phyloP scores from a whole-genome alignment of 2,329 filamentous ascomycete species.

The Claviceps fusiformis region DNA sequence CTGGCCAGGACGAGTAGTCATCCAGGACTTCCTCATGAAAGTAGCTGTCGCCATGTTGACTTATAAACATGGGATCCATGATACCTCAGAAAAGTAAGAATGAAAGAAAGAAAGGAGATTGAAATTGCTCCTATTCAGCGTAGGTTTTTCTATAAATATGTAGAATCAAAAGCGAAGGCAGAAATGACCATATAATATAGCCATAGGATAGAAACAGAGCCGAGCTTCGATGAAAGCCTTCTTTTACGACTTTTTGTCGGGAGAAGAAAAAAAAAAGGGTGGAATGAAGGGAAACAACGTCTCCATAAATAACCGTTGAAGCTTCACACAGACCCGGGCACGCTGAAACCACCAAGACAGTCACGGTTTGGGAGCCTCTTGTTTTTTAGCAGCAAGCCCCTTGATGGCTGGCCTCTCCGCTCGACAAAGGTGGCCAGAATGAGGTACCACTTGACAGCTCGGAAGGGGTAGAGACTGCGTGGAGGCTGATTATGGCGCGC shows the following conservation, averaged over 20 bases:
- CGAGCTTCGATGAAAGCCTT: background rate
- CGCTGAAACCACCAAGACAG: background rate
- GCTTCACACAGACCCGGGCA: background rate
- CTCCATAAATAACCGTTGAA: conserved; percentile 1
- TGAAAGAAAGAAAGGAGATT: background rate
- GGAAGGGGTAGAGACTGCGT: background rate
- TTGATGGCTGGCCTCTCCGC: background rate
- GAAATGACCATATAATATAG: background rate
- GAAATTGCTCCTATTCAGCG: background rate
- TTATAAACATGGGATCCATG: background rate
- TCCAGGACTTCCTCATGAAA: background rate
- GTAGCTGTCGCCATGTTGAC: background rate
- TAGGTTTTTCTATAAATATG: background rate
- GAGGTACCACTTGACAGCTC: background rate
- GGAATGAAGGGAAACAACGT: background rate
- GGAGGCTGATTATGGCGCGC: conserved; percentile 1
- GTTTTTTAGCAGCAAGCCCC: background rate
- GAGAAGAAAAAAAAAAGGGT: background rate
- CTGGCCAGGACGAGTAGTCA: background rate
- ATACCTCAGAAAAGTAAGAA: background rate
- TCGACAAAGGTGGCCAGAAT: background rate
- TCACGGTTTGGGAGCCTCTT: background rate
- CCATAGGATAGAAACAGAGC: background rate
- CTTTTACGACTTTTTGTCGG: background rate
- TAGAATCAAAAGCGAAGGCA: background rate